Base-by-base conservation (phyloP, 495 filamentous ascomycete species). In the Annulohypoxylon stygium region DNA sequence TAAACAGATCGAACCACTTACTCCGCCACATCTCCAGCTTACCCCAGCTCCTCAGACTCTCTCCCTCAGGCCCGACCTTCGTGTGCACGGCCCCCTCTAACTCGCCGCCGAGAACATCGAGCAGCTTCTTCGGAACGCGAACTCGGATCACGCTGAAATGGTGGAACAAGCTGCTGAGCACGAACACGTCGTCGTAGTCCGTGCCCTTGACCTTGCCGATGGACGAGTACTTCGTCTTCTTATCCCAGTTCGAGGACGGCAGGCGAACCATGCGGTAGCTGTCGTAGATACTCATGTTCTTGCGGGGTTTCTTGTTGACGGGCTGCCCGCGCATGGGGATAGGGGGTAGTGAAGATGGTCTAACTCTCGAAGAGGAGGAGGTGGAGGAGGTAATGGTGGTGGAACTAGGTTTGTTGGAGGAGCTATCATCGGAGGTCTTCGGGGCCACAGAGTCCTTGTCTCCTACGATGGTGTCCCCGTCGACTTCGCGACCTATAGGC, bases 151-250 rank as follows among this genome's bases (percentile, higher is more conserved):
- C 87, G 61, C 88, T 88, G 43, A 97, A 79, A 68, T 97, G 94
- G 78, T 97, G 93, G 79, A 94, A 93, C 58, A 97, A 82, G 3
- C 90, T 88, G 53, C 91, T 94, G 55, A 97, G 75, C 75, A 97
- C 88, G 81, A 93, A 97, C 43, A 97, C 87, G 86, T 97, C 85
- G 71, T 88, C 84, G 70, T 82, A 85, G 25, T 73, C 79, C 2
- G 60, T 75, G 9, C 81, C 81, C 7, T 43, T 51, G 3, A 81
- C 80, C 80, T 88, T 90, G 3, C 94, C 94, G 76, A 97, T 90
- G 41, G 90, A 87, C 72, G 82, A 76, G 79, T 97, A 97, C 57
- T 82, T 83, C 70, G 91, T 87, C 71, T 91, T 91, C 73, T 88
- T 89, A 80, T 97, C 94, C 94, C 94, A 97, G 34, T 84, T 85